These are phyloP conservation scores for Solanum tacnaense DNA, from an alignment of 257 asterid genomes.

Conservation along the genomic window DNA sequence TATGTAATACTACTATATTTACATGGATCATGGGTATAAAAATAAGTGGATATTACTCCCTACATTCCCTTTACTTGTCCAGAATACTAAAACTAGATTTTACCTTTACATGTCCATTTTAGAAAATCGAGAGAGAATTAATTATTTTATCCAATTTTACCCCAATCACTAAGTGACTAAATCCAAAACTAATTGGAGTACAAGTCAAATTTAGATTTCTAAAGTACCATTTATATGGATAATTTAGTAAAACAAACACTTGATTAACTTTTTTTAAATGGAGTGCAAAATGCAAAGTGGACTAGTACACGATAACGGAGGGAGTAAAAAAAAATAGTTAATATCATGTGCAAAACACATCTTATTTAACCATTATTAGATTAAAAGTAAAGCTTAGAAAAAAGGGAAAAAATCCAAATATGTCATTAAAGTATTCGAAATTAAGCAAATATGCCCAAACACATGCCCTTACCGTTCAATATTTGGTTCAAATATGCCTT, in stretches of 20 bases:
- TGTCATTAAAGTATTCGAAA: background rate
- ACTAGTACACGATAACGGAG: background rate
- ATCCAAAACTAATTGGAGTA: background rate
- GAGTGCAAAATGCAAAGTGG: background rate
- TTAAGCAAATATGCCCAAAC: background rate
- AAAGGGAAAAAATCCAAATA: background rate
- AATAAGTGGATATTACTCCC: background rate
- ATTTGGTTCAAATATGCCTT: background rate
- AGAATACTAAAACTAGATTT: background rate
- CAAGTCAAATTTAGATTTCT: background rate
- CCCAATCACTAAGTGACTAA: background rate
- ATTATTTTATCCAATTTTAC: background rate
- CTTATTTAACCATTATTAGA: background rate
- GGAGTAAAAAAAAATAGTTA: background rate
- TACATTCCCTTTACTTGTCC: background rate
- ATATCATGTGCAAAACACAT: background rate
- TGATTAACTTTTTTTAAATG: background rate
- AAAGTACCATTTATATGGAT: background rate
- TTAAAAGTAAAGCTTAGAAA: background rate
- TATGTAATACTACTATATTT: background rate
- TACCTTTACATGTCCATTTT: background rate
- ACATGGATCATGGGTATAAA: background rate
- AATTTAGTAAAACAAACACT: background rate
- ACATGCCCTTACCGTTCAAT: background rate
- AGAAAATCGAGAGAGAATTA: background rate